These are phyloP conservation scores for Nevesoporus exiguus DNA, from an alignment of 768 basidiomycete species.

Conservation along the genomic window DNA sequence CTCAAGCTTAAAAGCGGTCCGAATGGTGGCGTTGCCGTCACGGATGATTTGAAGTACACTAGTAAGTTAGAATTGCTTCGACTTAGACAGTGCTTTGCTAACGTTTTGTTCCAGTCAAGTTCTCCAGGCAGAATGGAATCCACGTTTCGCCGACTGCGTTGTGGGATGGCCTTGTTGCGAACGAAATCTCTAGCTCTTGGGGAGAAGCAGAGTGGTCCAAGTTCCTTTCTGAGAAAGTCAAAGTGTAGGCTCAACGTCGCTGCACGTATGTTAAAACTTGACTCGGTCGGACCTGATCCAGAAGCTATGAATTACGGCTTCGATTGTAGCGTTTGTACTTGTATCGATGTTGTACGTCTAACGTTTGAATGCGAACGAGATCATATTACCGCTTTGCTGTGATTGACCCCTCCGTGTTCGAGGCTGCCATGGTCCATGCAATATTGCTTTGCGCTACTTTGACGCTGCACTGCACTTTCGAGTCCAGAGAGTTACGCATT, in stretches of 20 bases:
- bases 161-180: constrained; percentile 72
- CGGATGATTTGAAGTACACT: constrained; percentile 86
- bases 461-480: too few species aligned
- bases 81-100: background rate
- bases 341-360: background rate
- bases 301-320: background rate
- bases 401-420: too few species aligned
- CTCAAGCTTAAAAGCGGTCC: constrained; percentile 57
- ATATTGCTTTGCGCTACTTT: too few species aligned
- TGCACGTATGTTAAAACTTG: background rate
- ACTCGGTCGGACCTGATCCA: background rate
- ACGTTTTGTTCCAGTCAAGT: constrained; percentile 63
- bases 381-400: background rate
- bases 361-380: background rate
- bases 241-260: constrained; percentile 26
- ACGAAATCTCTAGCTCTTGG: constrained; percentile 79
- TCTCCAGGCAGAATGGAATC: constrained; percentile 84
- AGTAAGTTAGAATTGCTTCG: constrained; percentile 43
- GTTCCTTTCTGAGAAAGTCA: constrained; percentile 62
- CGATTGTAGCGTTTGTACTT: background rate
- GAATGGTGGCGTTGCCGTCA: constrained; percentile 81
- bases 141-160: constrained; percentile 86
- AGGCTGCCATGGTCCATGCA: too few species aligned
- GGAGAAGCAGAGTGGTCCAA: constrained; percentile 75
- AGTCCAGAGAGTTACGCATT: too few species aligned